A percentile compares a stretch with the other conserved stretches of the same genome.
Conservation (phyloP, 345 rosid species). For the Clarkia xantiana region DNA sequence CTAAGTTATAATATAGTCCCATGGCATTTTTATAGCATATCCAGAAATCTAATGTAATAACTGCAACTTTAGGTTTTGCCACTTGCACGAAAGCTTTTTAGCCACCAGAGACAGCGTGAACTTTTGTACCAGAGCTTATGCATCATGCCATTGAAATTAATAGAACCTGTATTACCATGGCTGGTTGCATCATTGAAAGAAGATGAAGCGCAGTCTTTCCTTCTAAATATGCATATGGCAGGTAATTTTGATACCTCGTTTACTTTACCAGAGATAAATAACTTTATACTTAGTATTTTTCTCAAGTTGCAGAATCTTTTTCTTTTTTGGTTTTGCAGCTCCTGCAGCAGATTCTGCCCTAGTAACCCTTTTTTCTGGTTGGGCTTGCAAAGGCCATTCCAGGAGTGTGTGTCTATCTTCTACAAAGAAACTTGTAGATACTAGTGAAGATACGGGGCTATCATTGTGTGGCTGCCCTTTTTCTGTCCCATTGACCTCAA, state of each 20-base stretch:
- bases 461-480: constrained; percentile 34
- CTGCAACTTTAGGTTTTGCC: constrained; percentile 62
- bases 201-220: constrained; percentile 54
- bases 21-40: constrained; percentile 1
- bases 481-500: constrained; percentile 12
- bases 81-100: constrained; percentile 58
- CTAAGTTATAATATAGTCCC: too few relatives aligned
- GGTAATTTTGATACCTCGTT: constrained; percentile 22
- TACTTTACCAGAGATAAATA: constrained; percentile 3
- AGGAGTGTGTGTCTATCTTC: constrained; percentile 51
- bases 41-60: constrained; percentile 8
- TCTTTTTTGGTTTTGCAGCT: constrained; percentile 34
- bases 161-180: constrained; percentile 86
- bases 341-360: constrained; percentile 53
- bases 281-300: not conserved
- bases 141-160: constrained; percentile 79
- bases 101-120: constrained; percentile 59
- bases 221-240: constrained; percentile 64
- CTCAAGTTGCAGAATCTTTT: not conserved
- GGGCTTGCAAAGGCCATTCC: constrained; percentile 83
- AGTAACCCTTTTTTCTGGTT: constrained; percentile 76
- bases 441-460: constrained; percentile 29
- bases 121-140: constrained; percentile 78
- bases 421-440: constrained; percentile 29
- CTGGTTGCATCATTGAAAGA: constrained; percentile 51